phyloP scores from a whole-genome alignment of 371 early-diverging fungal species.

The Lichtheimia hyalospora region DNA sequence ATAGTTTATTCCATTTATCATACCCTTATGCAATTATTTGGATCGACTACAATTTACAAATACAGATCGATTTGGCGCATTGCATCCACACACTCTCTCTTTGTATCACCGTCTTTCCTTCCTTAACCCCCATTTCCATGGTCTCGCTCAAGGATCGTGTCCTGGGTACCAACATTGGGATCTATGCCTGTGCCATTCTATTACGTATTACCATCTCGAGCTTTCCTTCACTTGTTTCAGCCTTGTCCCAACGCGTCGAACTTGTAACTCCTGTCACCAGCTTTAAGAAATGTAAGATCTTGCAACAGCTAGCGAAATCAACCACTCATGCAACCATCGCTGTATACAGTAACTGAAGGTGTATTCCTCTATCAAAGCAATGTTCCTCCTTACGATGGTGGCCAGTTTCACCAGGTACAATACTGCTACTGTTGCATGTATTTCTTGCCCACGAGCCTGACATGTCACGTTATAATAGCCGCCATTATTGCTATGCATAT shows the following conservation, averaged over 20 bases:
- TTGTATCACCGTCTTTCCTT: background rate
- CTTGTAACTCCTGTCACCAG: constrained; percentile 85
- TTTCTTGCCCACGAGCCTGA: too few relatives aligned
- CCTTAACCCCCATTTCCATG: background rate
- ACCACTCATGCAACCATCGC: background rate
- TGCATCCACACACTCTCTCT: too few relatives aligned
- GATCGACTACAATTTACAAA: too few relatives aligned
- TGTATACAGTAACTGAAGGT: constrained; percentile 77
- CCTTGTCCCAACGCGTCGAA: constrained; percentile 65
- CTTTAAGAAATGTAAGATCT: constrained; percentile 70
- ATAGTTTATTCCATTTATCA: too few relatives aligned
- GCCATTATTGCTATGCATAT: constrained; percentile 74
- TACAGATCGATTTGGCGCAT: too few relatives aligned
- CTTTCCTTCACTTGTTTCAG: constrained; percentile 43
- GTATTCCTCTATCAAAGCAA: constrained; percentile 75
- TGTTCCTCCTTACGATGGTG: constrained; percentile 88
- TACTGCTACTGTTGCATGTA: too few relatives aligned
- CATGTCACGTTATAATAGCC: constrained; percentile 43
- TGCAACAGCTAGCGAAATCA: background rate
- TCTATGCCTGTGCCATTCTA: constrained; percentile 28
- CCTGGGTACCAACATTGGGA: background rate
- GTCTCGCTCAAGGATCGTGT: constrained; percentile 7
- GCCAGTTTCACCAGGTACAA: constrained; percentile 81
- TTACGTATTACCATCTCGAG: constrained; percentile 51
- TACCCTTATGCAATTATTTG: background rate